A percentile compares a stretch with the other conserved stretches of the same genome.
These are phyloP conservation scores for Letharia columbiana DNA, from an alignment of 495 filamentous ascomycete species.

Conservation along the genomic window DNA sequence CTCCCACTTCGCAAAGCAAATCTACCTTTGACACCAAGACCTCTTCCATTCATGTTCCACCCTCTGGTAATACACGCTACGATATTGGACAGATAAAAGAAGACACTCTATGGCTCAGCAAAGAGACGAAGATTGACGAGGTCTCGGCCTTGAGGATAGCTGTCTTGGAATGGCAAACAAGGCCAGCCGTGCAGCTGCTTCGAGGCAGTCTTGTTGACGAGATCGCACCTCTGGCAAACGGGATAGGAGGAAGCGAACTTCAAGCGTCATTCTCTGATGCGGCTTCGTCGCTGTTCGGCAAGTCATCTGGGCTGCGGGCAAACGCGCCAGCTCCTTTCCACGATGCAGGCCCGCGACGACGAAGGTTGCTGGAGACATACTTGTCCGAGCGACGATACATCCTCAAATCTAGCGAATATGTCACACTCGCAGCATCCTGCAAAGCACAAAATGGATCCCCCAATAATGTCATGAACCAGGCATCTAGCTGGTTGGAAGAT, in stretches of 20 bases:
- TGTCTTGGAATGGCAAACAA: conserved; percentile 74
- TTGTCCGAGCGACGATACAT: conserved; percentile 58
- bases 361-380: conserved; percentile 58
- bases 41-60: conserved; percentile 78
- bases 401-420: conserved; percentile 35
- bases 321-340: conserved; percentile 29
- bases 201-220: conserved; percentile 60
- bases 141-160: conserved; percentile 71
- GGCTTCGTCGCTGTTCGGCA: conserved; percentile 29
- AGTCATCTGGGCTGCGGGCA: conserved; percentile 33
- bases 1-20: conserved; percentile 52
- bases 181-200: conserved; percentile 56
- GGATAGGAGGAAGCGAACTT: conserved; percentile 50
- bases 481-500: conserved; percentile 25
- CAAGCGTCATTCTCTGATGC: conserved; percentile 42
- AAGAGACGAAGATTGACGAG: conserved; percentile 67
- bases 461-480: not conserved
- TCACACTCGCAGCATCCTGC: conserved; percentile 25
- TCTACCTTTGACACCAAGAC: conserved; percentile 77
- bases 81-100: conserved; percentile 75
- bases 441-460: not conserved
- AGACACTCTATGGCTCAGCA: conserved; percentile 78
- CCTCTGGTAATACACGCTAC: conserved; percentile 56
- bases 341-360: conserved; percentile 46
- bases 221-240: conserved; percentile 55